A percentile compares a stretch with the other conserved stretches of the same genome.
Evolutionary conservation across 768 basidiomycete species (phyloP).

Genomic region (Phanerochaete carnosa): DNA sequence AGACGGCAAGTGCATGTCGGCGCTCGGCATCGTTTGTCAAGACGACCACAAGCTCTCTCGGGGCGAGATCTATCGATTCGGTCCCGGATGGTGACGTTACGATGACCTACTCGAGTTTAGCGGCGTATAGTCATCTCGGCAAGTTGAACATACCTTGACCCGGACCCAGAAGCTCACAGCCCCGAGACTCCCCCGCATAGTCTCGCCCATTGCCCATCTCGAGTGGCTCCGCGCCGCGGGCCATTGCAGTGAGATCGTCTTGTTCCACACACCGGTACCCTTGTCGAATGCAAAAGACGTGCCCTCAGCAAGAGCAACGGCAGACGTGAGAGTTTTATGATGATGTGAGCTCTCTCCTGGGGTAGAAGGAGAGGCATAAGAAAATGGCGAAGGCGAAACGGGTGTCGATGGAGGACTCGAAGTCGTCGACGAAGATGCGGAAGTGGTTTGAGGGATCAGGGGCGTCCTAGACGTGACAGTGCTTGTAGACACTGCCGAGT

Average conservation of each 20-base stretch:
- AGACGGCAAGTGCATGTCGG: constrained; percentile 58
- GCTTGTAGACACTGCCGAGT: constrained; percentile 7
- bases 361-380: neutral
- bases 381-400: constrained; percentile 6
- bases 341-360: neutral
- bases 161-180: constrained; percentile 69
- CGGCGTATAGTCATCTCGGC: constrained; percentile 10
- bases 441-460: constrained; percentile 8
- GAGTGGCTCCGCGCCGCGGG: constrained; percentile 63
- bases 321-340: constrained; percentile 44
- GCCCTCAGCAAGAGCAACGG: constrained; percentile 35
- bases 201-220: constrained; percentile 81
- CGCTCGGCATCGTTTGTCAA: constrained; percentile 70
- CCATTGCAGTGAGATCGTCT: constrained; percentile 70
- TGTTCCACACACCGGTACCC: constrained; percentile 54
- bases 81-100: constrained; percentile 50
- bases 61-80: constrained; percentile 67
- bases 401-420: constrained; percentile 8
- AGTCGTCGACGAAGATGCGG: constrained; percentile 8
- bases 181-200: constrained; percentile 60
- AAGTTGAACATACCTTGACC: constrained; percentile 49
- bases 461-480: constrained; percentile 8
- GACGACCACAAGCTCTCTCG: constrained; percentile 63
- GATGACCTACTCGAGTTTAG: constrained; percentile 35
- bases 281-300: constrained; percentile 44